A percentile compares a stretch with the other conserved stretches of the same genome.
Conservation (phyloP, 805 yeast species). For the Metschnikowia dekortorum region DNA sequence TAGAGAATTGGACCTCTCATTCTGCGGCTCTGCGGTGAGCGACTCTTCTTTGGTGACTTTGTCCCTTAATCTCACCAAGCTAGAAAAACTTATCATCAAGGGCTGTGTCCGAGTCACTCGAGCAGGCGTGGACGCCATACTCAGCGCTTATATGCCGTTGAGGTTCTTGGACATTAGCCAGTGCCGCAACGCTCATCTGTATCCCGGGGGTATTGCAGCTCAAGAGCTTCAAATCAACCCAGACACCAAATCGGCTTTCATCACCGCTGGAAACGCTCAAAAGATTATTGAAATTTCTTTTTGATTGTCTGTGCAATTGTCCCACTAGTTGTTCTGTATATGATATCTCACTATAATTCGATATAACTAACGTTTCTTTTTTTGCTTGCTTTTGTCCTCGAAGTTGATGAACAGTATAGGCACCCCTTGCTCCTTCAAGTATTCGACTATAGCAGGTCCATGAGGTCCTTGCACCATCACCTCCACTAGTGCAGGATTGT, state of each 20-base stretch:
- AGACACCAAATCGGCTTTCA: slow-evolving; percentile 53
- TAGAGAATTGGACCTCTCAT: slow-evolving; percentile 53
- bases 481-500: slow-evolving; percentile 54
- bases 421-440: slow-evolving; percentile 59
- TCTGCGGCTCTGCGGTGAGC: slow-evolving; percentile 78
- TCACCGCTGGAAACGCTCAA: slow-evolving; percentile 49
- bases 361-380: slow-evolving; percentile 31
- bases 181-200: slow-evolving; percentile 64
- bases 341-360: background rate
- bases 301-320: slow-evolving; percentile 15
- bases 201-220: slow-evolving; percentile 58
- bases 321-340: background rate
- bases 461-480: slow-evolving; percentile 93
- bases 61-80: slow-evolving; percentile 47
- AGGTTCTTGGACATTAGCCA: slow-evolving; percentile 59
- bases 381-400: slow-evolving; percentile 57
- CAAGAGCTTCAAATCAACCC: slow-evolving; percentile 48
- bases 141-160: slow-evolving; percentile 53
- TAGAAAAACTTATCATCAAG: slow-evolving; percentile 49
- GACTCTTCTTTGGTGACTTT: slow-evolving; percentile 62
- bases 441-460: slow-evolving; percentile 53
- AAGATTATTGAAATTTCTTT: slow-evolving; percentile 56
- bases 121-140: slow-evolving; percentile 67
- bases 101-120: slow-evolving; percentile 77
- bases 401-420: slow-evolving; percentile 61